These are phyloP conservation scores for Leucaena leucocephala DNA, from an alignment of 306 rosid species.

Conservation along the genomic window DNA sequence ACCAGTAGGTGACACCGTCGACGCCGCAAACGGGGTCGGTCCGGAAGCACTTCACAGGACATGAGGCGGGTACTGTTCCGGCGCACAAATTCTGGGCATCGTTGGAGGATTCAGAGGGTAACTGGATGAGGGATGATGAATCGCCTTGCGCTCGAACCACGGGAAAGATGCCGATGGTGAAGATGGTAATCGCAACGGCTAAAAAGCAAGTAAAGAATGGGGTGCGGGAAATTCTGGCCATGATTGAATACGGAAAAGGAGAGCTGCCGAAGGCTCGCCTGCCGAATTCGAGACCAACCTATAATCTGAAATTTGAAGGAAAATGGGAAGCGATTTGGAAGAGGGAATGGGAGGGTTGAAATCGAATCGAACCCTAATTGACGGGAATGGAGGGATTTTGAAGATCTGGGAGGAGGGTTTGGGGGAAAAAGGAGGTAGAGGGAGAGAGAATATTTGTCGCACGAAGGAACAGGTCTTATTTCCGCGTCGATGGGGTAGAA, in stretches of 20 bases:
- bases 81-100: conserved; percentile 46
- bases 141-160: conserved; percentile 41
- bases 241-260: conserved; percentile 35
- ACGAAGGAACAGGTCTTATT: background rate
- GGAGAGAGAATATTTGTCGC: background rate
- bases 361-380: conserved; percentile 13
- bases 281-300: background rate
- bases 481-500: background rate
- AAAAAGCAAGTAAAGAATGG: conserved; percentile 24
- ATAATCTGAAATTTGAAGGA: background rate
- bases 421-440: background rate
- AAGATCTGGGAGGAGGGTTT: background rate
- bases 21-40: conserved; percentile 90
- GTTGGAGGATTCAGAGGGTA: conserved; percentile 47
- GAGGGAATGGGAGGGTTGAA: background rate
- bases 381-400: conserved; percentile 7
- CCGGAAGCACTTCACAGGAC: conserved; percentile 83
- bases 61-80: conserved; percentile 31
- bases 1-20: conserved; percentile 91
- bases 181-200: conserved; percentile 28
- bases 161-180: conserved; percentile 38
- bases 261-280: conserved; percentile 46
- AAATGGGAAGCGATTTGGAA: background rate
- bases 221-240: conserved; percentile 39
- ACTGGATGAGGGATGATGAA: conserved; percentile 32